Conservation (phyloP, 2,329 filamentous ascomycete genomes). For the Zymoseptoria tritici region DNA sequence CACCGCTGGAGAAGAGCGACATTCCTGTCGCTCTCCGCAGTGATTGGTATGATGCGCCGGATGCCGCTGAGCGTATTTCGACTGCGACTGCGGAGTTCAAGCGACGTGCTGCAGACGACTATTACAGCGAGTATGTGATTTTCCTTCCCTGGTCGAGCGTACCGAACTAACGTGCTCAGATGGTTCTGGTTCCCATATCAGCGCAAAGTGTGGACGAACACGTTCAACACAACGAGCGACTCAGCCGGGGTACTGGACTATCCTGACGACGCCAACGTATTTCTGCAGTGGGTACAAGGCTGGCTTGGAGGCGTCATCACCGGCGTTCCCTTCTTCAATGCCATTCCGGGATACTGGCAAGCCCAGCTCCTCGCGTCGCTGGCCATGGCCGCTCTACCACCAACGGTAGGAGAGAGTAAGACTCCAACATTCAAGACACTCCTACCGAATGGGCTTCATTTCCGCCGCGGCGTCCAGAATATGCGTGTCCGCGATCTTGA, state of each 20-base stretch:
- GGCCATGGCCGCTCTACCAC: background rate
- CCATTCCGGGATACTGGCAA: background rate
- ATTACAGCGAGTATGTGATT: slow-evolving; percentile 34
- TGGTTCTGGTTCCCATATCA: slow-evolving; percentile 47
- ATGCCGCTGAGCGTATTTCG: background rate
- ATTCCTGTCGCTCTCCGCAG: slow-evolving; percentile 31
- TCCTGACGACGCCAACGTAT: background rate
- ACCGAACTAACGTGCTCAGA: background rate
- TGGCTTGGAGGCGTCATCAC: background rate
- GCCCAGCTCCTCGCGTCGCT: background rate
- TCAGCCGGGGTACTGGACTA: slow-evolving; percentile 17
- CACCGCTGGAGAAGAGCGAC: slow-evolving; percentile 26
- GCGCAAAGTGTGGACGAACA: slow-evolving; percentile 8
- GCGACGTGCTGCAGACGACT: slow-evolving; percentile 33
- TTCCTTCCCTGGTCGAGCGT: background rate
- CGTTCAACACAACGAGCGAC: slow-evolving; percentile 29
- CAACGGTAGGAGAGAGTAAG: background rate
- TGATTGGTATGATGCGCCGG: background rate
- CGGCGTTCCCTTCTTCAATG: background rate
- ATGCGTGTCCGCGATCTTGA: slow-evolving; percentile 8
- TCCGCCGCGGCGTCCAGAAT: slow-evolving; percentile 10
- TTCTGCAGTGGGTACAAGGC: background rate
- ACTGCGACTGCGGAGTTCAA: slow-evolving; percentile 29
- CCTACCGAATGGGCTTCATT: slow-evolving; percentile 2
- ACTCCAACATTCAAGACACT: background rate